Conservation (phyloP, 1,139 yeast species). For the Williopsis jadinii region DNA sequence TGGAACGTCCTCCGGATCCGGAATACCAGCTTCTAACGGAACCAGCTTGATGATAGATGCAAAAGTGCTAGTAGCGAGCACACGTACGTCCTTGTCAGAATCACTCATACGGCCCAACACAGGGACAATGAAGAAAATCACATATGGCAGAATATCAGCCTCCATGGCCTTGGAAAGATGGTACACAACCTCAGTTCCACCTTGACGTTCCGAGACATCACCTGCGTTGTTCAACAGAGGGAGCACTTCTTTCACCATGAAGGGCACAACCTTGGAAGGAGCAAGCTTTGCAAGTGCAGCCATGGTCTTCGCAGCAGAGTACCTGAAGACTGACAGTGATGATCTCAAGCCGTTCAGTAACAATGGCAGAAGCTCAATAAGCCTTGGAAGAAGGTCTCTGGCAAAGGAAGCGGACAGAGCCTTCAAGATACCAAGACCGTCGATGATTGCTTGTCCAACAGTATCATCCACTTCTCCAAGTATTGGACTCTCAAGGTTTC, state of each 20-base stretch:
- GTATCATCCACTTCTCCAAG: conserved; percentile 33
- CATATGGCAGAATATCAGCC: conserved; percentile 82
- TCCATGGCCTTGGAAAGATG: conserved; percentile 87
- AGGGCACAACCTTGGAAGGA: conserved; percentile 71
- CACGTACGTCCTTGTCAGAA: conserved; percentile 80
- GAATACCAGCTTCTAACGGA: conserved; percentile 95
- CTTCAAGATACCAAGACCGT: conserved; percentile 75
- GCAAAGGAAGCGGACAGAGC: conserved; percentile 66
- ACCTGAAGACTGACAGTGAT: conserved; percentile 72
- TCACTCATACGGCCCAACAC: conserved; percentile 98
- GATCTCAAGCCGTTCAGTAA: conserved; percentile 63
- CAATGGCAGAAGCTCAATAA: conserved; percentile 40
- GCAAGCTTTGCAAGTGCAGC: conserved; percentile 73
- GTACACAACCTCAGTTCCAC: conserved; percentile 87
- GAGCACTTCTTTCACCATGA: conserved; percentile 66
- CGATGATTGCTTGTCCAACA: conserved; percentile 77
- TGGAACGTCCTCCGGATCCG: conserved; percentile 94
- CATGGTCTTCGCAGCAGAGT: conserved; percentile 85
- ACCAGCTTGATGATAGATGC: conserved; percentile 93
- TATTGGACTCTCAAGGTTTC: conserved; percentile 26
- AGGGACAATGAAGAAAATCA: conserved; percentile 92
- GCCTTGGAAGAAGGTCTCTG: conserved; percentile 38
- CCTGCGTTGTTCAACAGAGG: conserved; percentile 82
- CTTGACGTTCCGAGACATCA: conserved; percentile 76
- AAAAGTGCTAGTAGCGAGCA: conserved; percentile 90